Evolutionary conservation across 352 stramenopile genomes (phyloP).

Genomic region (Phytophthora megakarya): DNA sequence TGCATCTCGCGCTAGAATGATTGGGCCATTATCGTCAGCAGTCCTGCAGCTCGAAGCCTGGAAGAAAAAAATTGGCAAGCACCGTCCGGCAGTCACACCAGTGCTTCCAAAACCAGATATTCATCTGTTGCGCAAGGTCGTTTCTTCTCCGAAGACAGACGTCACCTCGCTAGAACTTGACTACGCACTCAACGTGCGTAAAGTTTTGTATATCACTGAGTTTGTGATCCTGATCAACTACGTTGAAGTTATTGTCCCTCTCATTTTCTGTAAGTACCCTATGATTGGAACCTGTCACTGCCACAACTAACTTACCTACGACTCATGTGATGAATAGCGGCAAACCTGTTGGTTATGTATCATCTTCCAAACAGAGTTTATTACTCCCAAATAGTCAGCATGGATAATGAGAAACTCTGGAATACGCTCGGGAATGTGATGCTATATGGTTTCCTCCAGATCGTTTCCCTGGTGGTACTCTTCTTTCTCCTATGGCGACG

Average conservation of each 20-base stretch:
- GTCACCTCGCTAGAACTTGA: conserved; percentile 12
- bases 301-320: background rate
- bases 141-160: background rate
- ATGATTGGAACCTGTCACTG: background rate
- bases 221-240: conserved; percentile 52
- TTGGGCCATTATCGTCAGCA: conserved; percentile 1
- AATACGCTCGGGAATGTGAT: conserved; percentile 31
- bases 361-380: conserved; percentile 39
- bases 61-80: background rate
- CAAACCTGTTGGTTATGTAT: conserved; percentile 33
- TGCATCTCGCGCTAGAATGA: background rate
- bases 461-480: conserved; percentile 44
- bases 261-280: conserved; percentile 42
- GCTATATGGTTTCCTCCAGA: conserved; percentile 42
- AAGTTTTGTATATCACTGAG: conserved; percentile 48
- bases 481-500: conserved; percentile 20
- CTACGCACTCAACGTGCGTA: conserved; percentile 26
- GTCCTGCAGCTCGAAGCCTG: conserved; percentile 1
- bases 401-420: conserved; percentile 20
- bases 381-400: conserved; percentile 31
- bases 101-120: background rate
- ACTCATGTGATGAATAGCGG: background rate
- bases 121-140: background rate
- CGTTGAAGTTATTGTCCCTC: conserved; percentile 44
- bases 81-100: background rate